These are phyloP conservation scores for Saccharomycopsis sp. DNA, from an alignment of 805 yeast species.

Conservation along the genomic window DNA sequence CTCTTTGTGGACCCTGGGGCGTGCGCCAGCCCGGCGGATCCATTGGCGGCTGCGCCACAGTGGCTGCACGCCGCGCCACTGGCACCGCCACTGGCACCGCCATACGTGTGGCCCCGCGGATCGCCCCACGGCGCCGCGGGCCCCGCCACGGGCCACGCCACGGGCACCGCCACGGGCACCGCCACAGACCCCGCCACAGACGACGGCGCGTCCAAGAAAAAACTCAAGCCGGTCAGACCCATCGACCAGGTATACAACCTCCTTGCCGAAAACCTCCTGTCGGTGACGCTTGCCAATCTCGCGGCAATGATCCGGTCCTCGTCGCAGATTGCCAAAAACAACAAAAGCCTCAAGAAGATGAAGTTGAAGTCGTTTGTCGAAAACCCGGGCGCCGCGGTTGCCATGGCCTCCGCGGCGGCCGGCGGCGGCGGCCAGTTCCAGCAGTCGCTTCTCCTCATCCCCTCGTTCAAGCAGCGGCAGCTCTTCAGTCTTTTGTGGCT, in stretches of 20 bases:
- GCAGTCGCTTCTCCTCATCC: conserved; percentile 26
- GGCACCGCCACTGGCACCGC: neutral
- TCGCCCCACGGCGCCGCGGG: too few relatives aligned
- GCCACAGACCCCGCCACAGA: neutral
- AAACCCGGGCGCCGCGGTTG: neutral
- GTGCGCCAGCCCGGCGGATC: neutral
- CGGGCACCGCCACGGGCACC: neutral
- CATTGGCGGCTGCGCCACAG: neutral
- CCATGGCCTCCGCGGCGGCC: neutral
- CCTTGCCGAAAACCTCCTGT: neutral
- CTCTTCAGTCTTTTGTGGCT: conserved; percentile 80
- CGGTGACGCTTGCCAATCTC: neutral
- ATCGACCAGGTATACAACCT: neutral
- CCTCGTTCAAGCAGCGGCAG: conserved; percentile 40
- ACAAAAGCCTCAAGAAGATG: neutral
- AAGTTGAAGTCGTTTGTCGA: neutral
- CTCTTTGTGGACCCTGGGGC: neutral
- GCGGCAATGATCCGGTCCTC: neutral
- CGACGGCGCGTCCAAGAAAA: neutral
- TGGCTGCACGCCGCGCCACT: neutral
- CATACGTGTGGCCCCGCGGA: too few relatives aligned
- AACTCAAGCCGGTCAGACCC: neutral
- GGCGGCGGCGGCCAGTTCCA: conserved; percentile 20
- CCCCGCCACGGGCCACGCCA: neutral
- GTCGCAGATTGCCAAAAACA: neutral